Conservation (phyloP, 2,329 filamentous ascomycete genomes). For the Trichoderma simmonsii region DNA sequence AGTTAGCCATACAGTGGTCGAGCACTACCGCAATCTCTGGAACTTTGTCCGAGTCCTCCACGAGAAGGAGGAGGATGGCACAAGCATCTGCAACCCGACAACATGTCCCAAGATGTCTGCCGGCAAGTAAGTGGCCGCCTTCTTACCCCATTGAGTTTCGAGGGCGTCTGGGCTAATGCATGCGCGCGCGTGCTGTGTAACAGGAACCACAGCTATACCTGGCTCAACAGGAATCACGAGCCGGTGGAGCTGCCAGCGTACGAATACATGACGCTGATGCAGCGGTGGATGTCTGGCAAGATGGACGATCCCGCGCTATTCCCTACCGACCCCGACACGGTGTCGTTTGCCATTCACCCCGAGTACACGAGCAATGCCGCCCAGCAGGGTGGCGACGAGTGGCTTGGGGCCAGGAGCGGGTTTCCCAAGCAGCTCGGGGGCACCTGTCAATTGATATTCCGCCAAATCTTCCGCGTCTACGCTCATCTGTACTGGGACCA, state of each 20-base stretch:
- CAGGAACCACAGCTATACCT: constrained; percentile 82
- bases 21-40: constrained; percentile 86
- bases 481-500: constrained; percentile 95
- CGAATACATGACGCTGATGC: constrained; percentile 88
- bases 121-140: constrained; percentile 64
- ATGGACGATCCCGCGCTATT: constrained; percentile 82
- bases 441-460: constrained; percentile 85
- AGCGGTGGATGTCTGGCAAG: constrained; percentile 92
- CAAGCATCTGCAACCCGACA: constrained; percentile 77
- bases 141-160: background rate
- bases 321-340: constrained; percentile 70
- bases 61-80: constrained; percentile 75
- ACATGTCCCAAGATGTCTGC: constrained; percentile 92
- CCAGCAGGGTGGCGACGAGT: constrained; percentile 59
- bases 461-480: constrained; percentile 95
- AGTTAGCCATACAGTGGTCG: constrained; percentile 62
- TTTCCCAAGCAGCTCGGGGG: constrained; percentile 81
- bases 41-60: constrained; percentile 87
- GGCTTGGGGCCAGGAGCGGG: constrained; percentile 83
- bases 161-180: constrained; percentile 2
- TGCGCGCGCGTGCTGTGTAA: background rate
- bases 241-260: constrained; percentile 84
- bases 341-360: constrained; percentile 59
- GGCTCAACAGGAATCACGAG: constrained; percentile 61
- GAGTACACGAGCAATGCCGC: constrained; percentile 50